A percentile compares a stretch with the other conserved stretches of the same genome.
Conservation (phyloP, 23 red algal genomes). For the Gracilaria vermiculophylla region DNA sequence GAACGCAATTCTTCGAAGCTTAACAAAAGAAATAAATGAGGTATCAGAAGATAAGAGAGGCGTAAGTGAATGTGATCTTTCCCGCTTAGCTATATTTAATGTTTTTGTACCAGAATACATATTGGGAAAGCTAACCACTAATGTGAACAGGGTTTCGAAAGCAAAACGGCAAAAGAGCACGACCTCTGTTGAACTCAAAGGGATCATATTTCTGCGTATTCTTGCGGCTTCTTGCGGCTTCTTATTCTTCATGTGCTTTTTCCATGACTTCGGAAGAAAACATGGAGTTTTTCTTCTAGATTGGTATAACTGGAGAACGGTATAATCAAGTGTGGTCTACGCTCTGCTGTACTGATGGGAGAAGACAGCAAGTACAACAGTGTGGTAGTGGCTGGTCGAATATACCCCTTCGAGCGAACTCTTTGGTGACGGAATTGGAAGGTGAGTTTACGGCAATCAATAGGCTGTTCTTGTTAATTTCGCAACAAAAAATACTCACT, state of each 20-base stretch:
- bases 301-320: not conserved
- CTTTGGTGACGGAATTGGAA: not conserved
- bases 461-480: not conserved
- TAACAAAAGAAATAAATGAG: not conserved
- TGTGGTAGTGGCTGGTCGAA: not conserved
- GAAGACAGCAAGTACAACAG: not conserved
- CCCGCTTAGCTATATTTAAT: not conserved
- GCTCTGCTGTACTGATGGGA: not conserved
- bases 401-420: too few species aligned
- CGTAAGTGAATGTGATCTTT: not conserved
- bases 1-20: not conserved
- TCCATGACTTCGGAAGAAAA: not conserved
- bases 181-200: too few species aligned
- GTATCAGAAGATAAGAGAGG: not conserved
- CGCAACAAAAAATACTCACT: not conserved
- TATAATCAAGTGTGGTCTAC: not conserved
- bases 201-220: too few species aligned
- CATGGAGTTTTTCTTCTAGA: not conserved
- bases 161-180: too few species aligned
- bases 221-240: too few species aligned
- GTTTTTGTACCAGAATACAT: not conserved
- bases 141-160: not conserved
- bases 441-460: conserved; percentile 1
- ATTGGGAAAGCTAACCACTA: not conserved
- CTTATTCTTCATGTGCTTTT: too few species aligned